Conservation (phyloP, 495 filamentous ascomycete species). For the Penicillium taxi region DNA sequence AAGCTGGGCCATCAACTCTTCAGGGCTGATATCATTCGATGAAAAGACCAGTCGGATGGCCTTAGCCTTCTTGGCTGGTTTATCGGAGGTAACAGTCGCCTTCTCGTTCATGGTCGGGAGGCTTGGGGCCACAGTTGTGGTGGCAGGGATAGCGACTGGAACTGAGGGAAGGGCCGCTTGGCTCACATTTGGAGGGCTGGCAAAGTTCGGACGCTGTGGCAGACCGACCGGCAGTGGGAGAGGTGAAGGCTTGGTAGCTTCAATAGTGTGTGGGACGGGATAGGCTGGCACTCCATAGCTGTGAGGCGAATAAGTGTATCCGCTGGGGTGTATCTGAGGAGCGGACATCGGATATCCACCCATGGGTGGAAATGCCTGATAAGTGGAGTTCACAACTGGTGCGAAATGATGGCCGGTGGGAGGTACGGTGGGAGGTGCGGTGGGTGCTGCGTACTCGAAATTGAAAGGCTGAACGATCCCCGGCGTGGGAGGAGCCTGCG, state of each 20-base stretch:
- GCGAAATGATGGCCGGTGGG: no score
- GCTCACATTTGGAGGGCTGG: conserved; percentile 47
- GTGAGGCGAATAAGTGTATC: no score
- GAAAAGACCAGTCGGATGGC: conserved; percentile 65
- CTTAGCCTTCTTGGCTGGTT: conserved; percentile 56
- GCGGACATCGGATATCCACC: no score
- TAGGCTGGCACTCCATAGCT: no score
- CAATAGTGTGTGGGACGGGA: no score
- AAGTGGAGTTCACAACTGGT: no score
- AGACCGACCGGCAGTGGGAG: conserved; percentile 51
- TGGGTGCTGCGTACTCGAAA: no score
- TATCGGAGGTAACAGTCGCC: conserved; percentile 37
- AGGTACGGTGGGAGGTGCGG: no score
- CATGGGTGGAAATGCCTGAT: no score
- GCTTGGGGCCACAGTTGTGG: conserved; percentile 54
- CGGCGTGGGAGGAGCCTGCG: no score
- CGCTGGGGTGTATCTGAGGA: no score
- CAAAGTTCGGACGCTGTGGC: conserved; percentile 56
- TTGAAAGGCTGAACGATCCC: no score
- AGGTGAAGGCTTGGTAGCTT: conserved; percentile 38
- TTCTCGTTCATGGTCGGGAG: conserved; percentile 23
- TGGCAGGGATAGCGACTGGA: conserved; percentile 33
- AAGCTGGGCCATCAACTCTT: conserved; percentile 78
- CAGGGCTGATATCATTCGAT: conserved; percentile 69
- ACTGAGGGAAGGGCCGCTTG: conserved; percentile 31